Evolutionary conservation across 2,329 filamentous ascomycete genomes (phyloP), one percentile per base, ranked within the genome.

Genomic region (Neopestalotiopsis clavispora): DNA sequence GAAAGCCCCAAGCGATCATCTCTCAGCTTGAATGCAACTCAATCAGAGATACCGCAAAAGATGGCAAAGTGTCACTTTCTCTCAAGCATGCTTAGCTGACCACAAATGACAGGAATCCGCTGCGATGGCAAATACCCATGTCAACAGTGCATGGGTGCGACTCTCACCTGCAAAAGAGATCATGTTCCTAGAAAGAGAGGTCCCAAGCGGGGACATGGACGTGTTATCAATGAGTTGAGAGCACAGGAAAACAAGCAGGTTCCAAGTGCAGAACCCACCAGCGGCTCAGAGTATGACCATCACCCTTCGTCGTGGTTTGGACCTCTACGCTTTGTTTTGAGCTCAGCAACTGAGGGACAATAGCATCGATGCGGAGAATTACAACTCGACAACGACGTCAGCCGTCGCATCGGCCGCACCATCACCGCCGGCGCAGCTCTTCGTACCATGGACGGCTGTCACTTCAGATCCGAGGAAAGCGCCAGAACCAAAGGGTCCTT

Each of bases 141-240:
- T 80, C 87, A 88, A 77, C 89, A 90, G 75, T 91, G 89, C 77
- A 78, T 84, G 66, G 85, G 85, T 68, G 87, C 88, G 38, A 84
- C 86, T 30, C 83, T 91, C 70, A 84, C 81, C n/a, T 91, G 89
- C 80, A 90, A 88, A 72, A 88, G 89, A 76, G 89, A 90, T 74
- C 87, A 89, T 74, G 85, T 91, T 58, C 89, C 89, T 14, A 87
- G 89, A 77, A 90, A 90, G 78, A 87, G 90, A 72, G 89, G 89
- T 2, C 89, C 89, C 13, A 91, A 90, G 74, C 86, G 87, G 34
- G 88, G 87, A 64, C 84, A 87, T 69, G 89, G 89, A 42, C 87
- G 89, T 72, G 87, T 91, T 56, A 88, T 91, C 69, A 89, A 88
- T 70, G 87, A 90, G 78, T 80, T 91, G 28, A 83, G 89, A 66